These are phyloP conservation scores for Cyclocybe aegerita DNA, from an alignment of 768 basidiomycete genomes.

Conservation along the genomic window DNA sequence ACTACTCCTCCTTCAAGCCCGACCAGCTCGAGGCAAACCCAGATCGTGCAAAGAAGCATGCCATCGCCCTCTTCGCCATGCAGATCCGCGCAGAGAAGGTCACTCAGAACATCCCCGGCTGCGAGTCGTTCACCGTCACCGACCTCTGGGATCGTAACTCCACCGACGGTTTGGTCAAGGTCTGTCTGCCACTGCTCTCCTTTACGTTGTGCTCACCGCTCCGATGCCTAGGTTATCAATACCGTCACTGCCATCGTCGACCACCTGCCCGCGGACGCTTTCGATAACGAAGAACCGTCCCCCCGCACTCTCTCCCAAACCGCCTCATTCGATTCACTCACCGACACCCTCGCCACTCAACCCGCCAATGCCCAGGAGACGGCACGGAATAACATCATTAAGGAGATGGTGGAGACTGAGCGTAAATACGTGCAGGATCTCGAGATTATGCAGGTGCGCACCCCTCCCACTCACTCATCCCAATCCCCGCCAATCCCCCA, in stretches of 20 bases:
- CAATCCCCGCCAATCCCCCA: constrained; percentile 17
- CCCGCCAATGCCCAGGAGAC: constrained; percentile 60
- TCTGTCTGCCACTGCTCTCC: constrained; percentile 31
- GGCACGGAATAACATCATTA: constrained; percentile 74
- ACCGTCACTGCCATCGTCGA: constrained; percentile 86
- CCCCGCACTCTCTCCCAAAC: constrained; percentile 54
- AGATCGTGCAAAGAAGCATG: constrained; percentile 86
- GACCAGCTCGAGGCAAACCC: constrained; percentile 65
- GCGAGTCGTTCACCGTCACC: constrained; percentile 86
- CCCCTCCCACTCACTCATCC: constrained; percentile 7
- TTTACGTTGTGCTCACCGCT: constrained; percentile 5
- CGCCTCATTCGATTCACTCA: constrained; percentile 59
- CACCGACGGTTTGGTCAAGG: constrained; percentile 95
- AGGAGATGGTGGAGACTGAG: constrained; percentile 93
- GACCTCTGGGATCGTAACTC: constrained; percentile 91
- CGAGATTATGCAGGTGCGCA: constrained; percentile 88
- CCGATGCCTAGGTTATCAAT: constrained; percentile 68
- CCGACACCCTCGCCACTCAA: constrained; percentile 41
- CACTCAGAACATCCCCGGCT: constrained; percentile 59
- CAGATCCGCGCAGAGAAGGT: constrained; percentile 69
- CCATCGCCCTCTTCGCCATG: constrained; percentile 91
- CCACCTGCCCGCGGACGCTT: constrained; percentile 66
- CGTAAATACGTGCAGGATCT: constrained; percentile 96
- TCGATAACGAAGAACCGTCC: constrained; percentile 62
- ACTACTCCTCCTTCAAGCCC: constrained; percentile 66